phyloP scores from a whole-genome alignment of 2,329 filamentous ascomycete species.

The Colletotrichum australisinense region DNA sequence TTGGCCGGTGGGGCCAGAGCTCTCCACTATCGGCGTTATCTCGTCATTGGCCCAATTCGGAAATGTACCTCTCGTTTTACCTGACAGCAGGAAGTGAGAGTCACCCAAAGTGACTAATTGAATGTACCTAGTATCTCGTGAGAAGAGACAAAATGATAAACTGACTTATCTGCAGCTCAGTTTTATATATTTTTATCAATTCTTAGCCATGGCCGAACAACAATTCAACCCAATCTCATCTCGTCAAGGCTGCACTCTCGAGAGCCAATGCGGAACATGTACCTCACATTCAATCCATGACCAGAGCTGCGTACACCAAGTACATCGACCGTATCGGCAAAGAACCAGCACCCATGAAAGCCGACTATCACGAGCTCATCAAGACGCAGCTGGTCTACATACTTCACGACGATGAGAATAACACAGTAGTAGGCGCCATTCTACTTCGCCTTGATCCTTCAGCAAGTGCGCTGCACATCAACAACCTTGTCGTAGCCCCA shows the following conservation, averaged over 20 bases:
- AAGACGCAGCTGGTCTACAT: slow-evolving; percentile 41
- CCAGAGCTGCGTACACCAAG: slow-evolving; percentile 46
- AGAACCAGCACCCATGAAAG: slow-evolving; percentile 49
- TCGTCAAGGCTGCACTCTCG: background rate
- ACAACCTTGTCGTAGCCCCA: background rate
- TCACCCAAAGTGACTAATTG: background rate
- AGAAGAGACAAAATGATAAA: background rate
- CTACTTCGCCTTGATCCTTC: background rate
- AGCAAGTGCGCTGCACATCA: background rate
- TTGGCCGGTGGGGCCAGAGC: background rate
- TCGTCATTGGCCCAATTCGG: background rate
- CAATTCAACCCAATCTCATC: background rate
- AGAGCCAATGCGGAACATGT: slow-evolving; percentile 35
- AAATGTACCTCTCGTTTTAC: background rate
- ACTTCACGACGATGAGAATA: slow-evolving; percentile 19
- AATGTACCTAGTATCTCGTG: background rate
- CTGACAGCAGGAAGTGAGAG: background rate
- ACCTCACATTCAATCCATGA: slow-evolving; percentile 44
- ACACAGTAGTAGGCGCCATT: background rate
- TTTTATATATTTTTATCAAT: background rate
- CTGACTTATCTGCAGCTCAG: background rate
- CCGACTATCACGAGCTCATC: slow-evolving; percentile 46
- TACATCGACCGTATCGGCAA: slow-evolving; percentile 49
- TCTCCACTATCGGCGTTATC: slow-evolving; percentile 2
- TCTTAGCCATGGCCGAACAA: background rate